A percentile compares a stretch with the other conserved stretches of the same genome.
Evolutionary conservation across 768 basidiomycete genomes (phyloP).

Genomic region (Lentinula sp.): DNA sequence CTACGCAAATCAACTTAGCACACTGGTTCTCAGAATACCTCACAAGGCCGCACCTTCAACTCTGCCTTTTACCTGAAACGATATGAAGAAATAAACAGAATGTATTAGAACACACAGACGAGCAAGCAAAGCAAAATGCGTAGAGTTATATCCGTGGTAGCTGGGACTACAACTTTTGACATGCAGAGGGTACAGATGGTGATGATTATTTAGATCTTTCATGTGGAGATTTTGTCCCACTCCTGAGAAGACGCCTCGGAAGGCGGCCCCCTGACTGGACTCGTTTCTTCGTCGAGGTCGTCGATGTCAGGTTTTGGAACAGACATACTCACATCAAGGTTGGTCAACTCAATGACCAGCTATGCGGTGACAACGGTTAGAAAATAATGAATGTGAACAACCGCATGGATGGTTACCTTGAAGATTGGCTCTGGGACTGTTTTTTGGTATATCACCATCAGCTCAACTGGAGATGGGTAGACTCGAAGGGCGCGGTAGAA

Average conservation of each 20-base stretch:
- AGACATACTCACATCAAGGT: slow-evolving; percentile 81
- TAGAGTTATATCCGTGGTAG: background rate
- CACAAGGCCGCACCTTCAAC: slow-evolving; percentile 65
- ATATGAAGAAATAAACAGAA: slow-evolving; percentile 30
- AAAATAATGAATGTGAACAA: background rate
- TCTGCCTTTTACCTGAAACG: slow-evolving; percentile 52
- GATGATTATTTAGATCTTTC: slow-evolving; percentile 21
- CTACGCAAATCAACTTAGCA: slow-evolving; percentile 28
- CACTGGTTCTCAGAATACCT: slow-evolving; percentile 5
- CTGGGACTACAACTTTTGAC: slow-evolving; percentile 3
- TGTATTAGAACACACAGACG: slow-evolving; percentile 54
- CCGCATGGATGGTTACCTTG: slow-evolving; percentile 41
- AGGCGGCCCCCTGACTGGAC: slow-evolving; percentile 60
- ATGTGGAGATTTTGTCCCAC: slow-evolving; percentile 75
- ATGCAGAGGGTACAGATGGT: slow-evolving; percentile 15
- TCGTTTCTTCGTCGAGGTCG: slow-evolving; percentile 48
- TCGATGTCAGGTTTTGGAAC: slow-evolving; percentile 22
- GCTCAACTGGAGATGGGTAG: slow-evolving; percentile 91
- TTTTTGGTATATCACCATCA: slow-evolving; percentile 92
- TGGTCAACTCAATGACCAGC: slow-evolving; percentile 80
- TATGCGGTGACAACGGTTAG: slow-evolving; percentile 13
- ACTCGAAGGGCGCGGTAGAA: slow-evolving; percentile 94
- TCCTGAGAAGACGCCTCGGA: slow-evolving; percentile 88
- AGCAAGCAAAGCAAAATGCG: slow-evolving; percentile 1
- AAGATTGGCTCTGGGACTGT: slow-evolving; percentile 79